These are phyloP conservation scores for Cyberlindnera japonica DNA, from an alignment of 805 yeast species.

Conservation along the genomic window DNA sequence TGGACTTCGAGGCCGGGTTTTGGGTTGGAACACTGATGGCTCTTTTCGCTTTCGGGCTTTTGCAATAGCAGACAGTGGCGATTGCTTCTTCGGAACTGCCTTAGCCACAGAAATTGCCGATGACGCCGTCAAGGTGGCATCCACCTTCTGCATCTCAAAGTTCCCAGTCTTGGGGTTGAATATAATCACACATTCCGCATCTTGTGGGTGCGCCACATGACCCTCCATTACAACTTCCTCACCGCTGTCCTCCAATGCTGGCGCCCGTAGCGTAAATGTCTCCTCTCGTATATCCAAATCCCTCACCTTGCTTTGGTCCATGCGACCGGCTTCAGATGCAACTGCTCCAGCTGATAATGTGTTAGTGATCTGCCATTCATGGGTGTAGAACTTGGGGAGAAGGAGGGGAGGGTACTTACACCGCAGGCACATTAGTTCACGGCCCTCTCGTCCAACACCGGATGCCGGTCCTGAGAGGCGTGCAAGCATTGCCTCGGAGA, in stretches of 20 bases:
- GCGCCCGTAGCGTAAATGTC: constrained; percentile 18
- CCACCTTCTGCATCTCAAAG: constrained; percentile 21
- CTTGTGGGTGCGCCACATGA: constrained; percentile 4
- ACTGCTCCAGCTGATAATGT: constrained; percentile 7
- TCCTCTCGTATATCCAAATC: constrained; percentile 14
- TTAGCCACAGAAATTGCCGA: constrained; percentile 1
- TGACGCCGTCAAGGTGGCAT: constrained; percentile 12
- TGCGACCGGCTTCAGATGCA: constrained; percentile 12
- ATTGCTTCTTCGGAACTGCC: not conserved
- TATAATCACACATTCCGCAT: constrained; percentile 23
- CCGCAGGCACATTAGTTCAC: constrained; percentile 21
- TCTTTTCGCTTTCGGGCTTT: constrained; percentile 15
- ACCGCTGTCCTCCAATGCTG: constrained; percentile 13
- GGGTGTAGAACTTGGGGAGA: no score
- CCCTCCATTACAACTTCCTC: constrained; percentile 20
- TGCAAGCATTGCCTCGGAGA: constrained; percentile 18
- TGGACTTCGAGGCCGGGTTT: constrained; percentile 21
- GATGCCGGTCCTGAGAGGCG: constrained; percentile 5
- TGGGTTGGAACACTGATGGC: constrained; percentile 26
- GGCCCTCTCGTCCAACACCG: constrained; percentile 4
- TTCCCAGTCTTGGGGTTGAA: constrained; percentile 16
- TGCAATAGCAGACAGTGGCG: not conserved
- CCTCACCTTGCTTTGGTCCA: constrained; percentile 15
- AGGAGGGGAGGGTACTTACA: constrained; percentile 16
- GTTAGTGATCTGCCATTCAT: not conserved